Evolutionary conservation across 2,329 filamentous ascomycete species (phyloP).

Genomic region (Beauveria pseudobassiana): DNA sequence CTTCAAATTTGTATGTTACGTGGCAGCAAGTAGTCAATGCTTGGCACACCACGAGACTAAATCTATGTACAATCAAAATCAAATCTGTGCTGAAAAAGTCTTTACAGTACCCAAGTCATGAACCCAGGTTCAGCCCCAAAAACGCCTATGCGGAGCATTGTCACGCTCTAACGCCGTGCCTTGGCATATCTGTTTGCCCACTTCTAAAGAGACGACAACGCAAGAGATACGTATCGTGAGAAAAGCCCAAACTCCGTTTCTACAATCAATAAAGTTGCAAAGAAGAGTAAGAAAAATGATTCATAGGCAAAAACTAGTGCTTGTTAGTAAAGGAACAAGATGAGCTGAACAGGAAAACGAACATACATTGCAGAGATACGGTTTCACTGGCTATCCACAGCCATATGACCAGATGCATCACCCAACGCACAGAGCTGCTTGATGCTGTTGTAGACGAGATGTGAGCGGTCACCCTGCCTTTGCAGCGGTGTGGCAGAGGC

Average conservation of each 20-base stretch:
- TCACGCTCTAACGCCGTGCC: conserved; percentile 4
- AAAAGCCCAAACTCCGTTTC: not conserved
- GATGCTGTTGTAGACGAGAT: conserved; percentile 12
- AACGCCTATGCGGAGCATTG: conserved; percentile 8
- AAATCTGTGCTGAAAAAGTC: not conserved
- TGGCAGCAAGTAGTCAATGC: conserved; percentile 8
- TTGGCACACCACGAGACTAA: conserved; percentile 8
- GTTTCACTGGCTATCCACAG: conserved; percentile 2
- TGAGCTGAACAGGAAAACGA: not conserved
- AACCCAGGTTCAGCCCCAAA: not conserved
- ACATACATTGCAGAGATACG: not conserved
- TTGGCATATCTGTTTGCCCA: not conserved
- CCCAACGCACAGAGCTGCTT: conserved; percentile 13
- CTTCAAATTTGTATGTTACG: not conserved
- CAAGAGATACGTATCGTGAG: not conserved
- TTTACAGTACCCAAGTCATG: not conserved
- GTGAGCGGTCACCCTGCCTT: conserved; percentile 12
- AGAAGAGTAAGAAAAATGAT: not conserved
- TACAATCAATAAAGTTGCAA: not conserved
- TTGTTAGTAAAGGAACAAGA: not conserved
- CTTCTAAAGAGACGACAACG: not conserved
- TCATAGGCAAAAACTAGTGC: not conserved
- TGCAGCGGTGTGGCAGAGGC: conserved; percentile 10
- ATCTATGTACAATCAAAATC: conserved; percentile 7
- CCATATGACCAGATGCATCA: conserved; percentile 4